A percentile compares a stretch with the other conserved stretches of the same genome.
These are phyloP conservation scores for Licmophora abbreviata DNA, from an alignment of 108 stramenopile genomes.

Conservation along the genomic window DNA sequence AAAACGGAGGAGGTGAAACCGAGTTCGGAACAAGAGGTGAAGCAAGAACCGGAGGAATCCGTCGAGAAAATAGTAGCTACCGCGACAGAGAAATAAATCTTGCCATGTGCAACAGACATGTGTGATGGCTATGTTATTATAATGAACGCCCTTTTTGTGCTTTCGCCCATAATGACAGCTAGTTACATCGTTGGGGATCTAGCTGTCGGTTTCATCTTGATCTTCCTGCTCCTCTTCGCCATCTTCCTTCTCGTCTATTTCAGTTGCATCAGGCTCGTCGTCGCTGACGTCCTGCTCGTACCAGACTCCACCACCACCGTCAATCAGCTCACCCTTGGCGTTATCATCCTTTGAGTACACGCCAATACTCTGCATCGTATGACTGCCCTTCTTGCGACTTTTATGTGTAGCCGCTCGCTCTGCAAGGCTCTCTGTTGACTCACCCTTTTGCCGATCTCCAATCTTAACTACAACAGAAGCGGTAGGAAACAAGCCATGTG, in stretches of 20 bases:
- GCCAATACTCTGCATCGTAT: conserved; percentile 87
- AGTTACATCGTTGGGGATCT: too few relatives aligned
- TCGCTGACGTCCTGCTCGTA: conserved; percentile 82
- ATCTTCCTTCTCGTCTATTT: conserved; percentile 6
- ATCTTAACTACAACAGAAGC: conserved; percentile 65
- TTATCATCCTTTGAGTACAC: conserved; percentile 81
- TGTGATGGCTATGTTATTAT: too few relatives aligned
- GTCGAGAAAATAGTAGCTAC: too few relatives aligned
- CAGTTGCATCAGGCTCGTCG: conserved; percentile 51
- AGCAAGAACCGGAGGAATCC: too few relatives aligned
- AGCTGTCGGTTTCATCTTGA: background rate
- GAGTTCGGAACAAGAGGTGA: too few relatives aligned
- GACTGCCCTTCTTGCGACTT: conserved; percentile 66
- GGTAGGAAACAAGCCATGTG: conserved; percentile 47
- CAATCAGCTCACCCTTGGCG: conserved; percentile 70
- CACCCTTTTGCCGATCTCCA: conserved; percentile 15
- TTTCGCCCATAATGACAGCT: too few relatives aligned
- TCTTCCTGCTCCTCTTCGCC: background rate
- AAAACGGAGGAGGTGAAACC: too few relatives aligned
- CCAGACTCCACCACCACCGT: conserved; percentile 76
- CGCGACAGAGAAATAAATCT: too few relatives aligned
- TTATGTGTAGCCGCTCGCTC: conserved; percentile 53
- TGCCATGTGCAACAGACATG: too few relatives aligned
- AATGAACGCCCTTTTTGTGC: too few relatives aligned
- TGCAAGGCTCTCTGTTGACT: conserved; percentile 21